These are phyloP conservation scores for Xylariaceae sp. DNA, from an alignment of 2,329 filamentous ascomycete species.

Conservation along the genomic window DNA sequence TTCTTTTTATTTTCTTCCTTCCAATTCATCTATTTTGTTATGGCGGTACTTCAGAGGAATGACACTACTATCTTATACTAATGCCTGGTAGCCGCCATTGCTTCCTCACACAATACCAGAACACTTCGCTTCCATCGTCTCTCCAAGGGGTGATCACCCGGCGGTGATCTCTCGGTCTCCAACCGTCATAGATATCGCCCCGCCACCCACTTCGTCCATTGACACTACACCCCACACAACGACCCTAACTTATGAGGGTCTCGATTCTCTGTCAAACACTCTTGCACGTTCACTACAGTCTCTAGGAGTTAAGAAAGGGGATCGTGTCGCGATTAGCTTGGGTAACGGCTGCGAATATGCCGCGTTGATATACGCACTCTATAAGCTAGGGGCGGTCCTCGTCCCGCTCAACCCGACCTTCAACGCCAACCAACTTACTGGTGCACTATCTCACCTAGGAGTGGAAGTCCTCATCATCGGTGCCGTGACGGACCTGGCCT, in stretches of 20 bases:
- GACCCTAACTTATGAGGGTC: constrained; percentile 70
- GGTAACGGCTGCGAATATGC: constrained; percentile 87
- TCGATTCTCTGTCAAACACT: constrained; percentile 76
- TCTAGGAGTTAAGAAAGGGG: constrained; percentile 76
- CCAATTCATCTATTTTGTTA: no score
- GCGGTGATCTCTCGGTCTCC: constrained; percentile 59
- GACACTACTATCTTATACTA: constrained; percentile 1
- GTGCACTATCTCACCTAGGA: constrained; percentile 76
- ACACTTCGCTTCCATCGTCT: constrained; percentile 70
- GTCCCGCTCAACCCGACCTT: constrained; percentile 95
- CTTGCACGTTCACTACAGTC: constrained; percentile 71
- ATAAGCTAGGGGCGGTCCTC: constrained; percentile 91
- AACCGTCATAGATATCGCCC: constrained; percentile 23
- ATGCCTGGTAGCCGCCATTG: constrained; percentile 60
- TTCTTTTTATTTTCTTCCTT: no score
- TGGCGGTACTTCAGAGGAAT: no score
- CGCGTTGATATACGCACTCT: constrained; percentile 83
- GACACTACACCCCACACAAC: constrained; percentile 66
- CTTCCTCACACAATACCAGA: constrained; percentile 70
- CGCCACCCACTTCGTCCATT: constrained; percentile 19
- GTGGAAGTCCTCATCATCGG: constrained; percentile 78
- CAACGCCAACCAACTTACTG: constrained; percentile 74
- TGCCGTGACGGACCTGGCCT: constrained; percentile 83
- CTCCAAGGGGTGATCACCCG: constrained; percentile 63
- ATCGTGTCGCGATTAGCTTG: constrained; percentile 82